Conservation (phyloP, 2,329 filamentous ascomycete genomes). For the Rutstroemia sydowiana region DNA sequence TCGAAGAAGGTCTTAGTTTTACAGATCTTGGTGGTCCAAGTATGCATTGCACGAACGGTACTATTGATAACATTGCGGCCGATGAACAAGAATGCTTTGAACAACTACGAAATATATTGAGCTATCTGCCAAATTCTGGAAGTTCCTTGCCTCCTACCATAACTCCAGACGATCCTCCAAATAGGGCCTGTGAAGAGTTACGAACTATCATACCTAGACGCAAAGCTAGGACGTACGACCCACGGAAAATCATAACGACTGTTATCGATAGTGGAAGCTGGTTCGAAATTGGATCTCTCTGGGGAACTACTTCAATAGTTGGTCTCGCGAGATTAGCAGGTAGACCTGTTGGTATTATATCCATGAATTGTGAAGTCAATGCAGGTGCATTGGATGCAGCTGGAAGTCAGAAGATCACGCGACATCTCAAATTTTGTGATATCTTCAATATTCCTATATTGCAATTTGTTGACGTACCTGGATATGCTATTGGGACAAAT, state of each 20-base stretch:
- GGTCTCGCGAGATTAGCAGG: slow-evolving; percentile 53
- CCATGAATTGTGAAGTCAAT: slow-evolving; percentile 53
- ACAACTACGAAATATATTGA: slow-evolving; percentile 49
- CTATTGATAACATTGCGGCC: slow-evolving; percentile 55
- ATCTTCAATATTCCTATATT: slow-evolving; percentile 58
- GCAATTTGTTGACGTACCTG: slow-evolving; percentile 56
- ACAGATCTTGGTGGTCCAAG: slow-evolving; percentile 52
- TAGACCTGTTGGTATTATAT: slow-evolving; percentile 50
- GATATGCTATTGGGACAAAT: slow-evolving; percentile 56
- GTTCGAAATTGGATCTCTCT: slow-evolving; percentile 58
- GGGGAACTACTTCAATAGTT: slow-evolving; percentile 54
- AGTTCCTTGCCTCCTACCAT: slow-evolving; percentile 45
- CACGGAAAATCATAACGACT: slow-evolving; percentile 47
- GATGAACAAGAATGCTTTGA: slow-evolving; percentile 55
- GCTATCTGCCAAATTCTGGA: slow-evolving; percentile 51
- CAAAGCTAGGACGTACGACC: slow-evolving; percentile 53
- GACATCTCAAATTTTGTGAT: slow-evolving; percentile 56
- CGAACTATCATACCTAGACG: slow-evolving; percentile 50
- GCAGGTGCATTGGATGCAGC: slow-evolving; percentile 53
- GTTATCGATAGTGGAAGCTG: slow-evolving; percentile 49
- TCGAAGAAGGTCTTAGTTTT: slow-evolving; percentile 54
- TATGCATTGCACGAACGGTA: slow-evolving; percentile 59
- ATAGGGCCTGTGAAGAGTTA: slow-evolving; percentile 41
- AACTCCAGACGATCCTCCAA: slow-evolving; percentile 39
- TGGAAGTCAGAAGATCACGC: slow-evolving; percentile 53